Evolutionary conservation across 495 filamentous ascomycete genomes (phyloP), one percentile per base, ranked within the genome.

Genomic region (Penicillium ochrochloron): DNA sequence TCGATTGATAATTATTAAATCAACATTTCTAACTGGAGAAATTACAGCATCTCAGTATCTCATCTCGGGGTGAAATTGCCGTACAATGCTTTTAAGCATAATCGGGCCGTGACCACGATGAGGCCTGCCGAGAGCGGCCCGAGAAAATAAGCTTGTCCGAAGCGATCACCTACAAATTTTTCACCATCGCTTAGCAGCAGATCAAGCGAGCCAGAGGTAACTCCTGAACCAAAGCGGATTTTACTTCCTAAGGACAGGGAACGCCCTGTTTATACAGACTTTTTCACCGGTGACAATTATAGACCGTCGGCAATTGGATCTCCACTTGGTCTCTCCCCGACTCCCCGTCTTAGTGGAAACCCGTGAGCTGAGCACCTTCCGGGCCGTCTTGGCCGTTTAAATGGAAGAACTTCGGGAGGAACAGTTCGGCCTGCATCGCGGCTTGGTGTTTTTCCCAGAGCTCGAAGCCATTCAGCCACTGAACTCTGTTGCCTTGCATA

Each of bases 231-330:
- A 62, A n/a, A 14, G 29, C 9, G 12, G 8, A 12, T 23, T 19
- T 14, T 29, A 1, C 37, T 4, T 44, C 31, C 57, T 33, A 23
- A n/a, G 2, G 57, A 41, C 27, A 23, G 25, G 25, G 21, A n/a
- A 31, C 12, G 48, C 27, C 27, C 15, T 52, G 48, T 52, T 29
- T 31, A 52, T 52, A 52, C 14, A 25, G 35, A 39, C 27, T 21
- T 61, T 52, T 57, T 65, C 58, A 65, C 63, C 63, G 63, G 58
- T 53, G 63, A 65, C 54, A 56, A 50, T 48, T 57, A 48, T 35
- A 58, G 52, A 57, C 58, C 34, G 37, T 60, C 63, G 63, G 63
- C 58, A 61, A 33, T 51, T 29, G 23, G 5, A 44, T 35, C 44
- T 57, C 63, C 63, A 65, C 63, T 65, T 65, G 63, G 58, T 61